These are phyloP conservation scores for Teunomyces pallodes DNA, from an alignment of 805 yeast genomes.

Conservation along the genomic window DNA sequence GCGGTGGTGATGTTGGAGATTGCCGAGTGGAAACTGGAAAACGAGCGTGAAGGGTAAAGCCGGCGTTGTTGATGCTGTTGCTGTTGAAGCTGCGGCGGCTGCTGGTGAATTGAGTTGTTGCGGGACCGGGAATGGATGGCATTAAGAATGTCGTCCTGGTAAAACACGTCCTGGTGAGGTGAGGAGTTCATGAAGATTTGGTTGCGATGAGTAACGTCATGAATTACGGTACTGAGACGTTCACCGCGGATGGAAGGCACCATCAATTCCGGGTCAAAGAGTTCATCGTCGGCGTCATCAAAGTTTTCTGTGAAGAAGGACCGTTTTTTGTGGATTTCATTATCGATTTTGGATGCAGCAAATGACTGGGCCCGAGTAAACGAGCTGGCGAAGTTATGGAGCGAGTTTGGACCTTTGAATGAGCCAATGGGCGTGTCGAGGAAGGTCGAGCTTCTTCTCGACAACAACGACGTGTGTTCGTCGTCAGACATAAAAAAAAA, in stretches of 20 bases:
- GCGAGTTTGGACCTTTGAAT: constrained; percentile 32
- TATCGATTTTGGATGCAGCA: constrained; percentile 15
- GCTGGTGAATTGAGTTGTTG: constrained; percentile 19
- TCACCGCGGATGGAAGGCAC: constrained; percentile 66
- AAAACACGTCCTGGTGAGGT: constrained; percentile 34
- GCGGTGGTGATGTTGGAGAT: constrained; percentile 38
- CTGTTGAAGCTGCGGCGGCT: constrained; percentile 7
- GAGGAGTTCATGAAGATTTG: constrained; percentile 19
- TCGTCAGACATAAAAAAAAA: constrained; percentile 5
- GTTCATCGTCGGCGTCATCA: constrained; percentile 16
- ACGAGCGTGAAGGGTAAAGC: constrained; percentile 38
- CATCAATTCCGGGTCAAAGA: constrained; percentile 48
- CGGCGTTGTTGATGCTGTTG: constrained; percentile 13
- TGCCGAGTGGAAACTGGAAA: constrained; percentile 41
- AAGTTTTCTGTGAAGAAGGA: constrained; percentile 15
- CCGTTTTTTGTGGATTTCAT: constrained; percentile 19
- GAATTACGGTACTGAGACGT: constrained; percentile 56
- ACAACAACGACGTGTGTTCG: constrained; percentile 8
- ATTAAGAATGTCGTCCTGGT: constrained; percentile 35
- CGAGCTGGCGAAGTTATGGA: constrained; percentile 40
- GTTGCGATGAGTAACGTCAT: constrained; percentile 31
- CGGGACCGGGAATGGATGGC: constrained; percentile 28
- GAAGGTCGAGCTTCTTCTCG: constrained; percentile 6
- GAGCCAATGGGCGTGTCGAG: constrained; percentile 15
- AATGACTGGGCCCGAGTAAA: constrained; percentile 39